Evolutionary conservation across 805 yeast species (phyloP).

Genomic region (Kodamaea restingae): DNA sequence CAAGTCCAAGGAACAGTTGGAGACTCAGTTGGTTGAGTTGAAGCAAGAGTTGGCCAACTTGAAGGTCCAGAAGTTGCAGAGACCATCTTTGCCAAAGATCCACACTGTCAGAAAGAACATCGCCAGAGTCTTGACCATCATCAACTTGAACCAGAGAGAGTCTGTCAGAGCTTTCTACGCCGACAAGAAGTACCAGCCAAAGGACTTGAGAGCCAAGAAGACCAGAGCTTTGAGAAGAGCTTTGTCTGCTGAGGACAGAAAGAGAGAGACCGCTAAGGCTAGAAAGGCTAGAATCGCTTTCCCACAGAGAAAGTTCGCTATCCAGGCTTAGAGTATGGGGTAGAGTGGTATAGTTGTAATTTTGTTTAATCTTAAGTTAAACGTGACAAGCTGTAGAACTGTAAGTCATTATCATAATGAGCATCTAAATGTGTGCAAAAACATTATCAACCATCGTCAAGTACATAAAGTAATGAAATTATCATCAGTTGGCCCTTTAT

Average conservation of each 20-base stretch:
- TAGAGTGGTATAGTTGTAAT: slow-evolving; percentile 8
- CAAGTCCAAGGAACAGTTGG: slow-evolving; percentile 95
- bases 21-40: slow-evolving; percentile 88
- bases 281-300: slow-evolving; percentile 89
- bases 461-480: too few relatives aligned
- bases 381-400: slow-evolving; percentile 2
- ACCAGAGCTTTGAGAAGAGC: slow-evolving; percentile 99
- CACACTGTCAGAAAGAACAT: slow-evolving; percentile 96
- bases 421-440: too few relatives aligned
- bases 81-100: slow-evolving; percentile 92
- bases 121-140: slow-evolving; percentile 96
- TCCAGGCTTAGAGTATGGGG: slow-evolving; percentile 74
- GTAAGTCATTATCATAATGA: too few relatives aligned
- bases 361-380: slow-evolving; percentile 10
- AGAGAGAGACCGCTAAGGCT: slow-evolving; percentile 79
- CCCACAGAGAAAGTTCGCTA: slow-evolving; percentile 98
- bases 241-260: slow-evolving; percentile 82
- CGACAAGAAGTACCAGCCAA: slow-evolving; percentile 94
- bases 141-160: slow-evolving; percentile 95
- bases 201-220: slow-evolving; percentile 98
- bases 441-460: too few relatives aligned
- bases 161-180: slow-evolving; percentile 92
- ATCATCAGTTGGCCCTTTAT: too few relatives aligned
- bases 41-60: slow-evolving; percentile 95
- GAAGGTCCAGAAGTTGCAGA: slow-evolving; percentile 92